Conservation (phyloP, 257 asterid genomes). For the Gentiana straminea region DNA sequence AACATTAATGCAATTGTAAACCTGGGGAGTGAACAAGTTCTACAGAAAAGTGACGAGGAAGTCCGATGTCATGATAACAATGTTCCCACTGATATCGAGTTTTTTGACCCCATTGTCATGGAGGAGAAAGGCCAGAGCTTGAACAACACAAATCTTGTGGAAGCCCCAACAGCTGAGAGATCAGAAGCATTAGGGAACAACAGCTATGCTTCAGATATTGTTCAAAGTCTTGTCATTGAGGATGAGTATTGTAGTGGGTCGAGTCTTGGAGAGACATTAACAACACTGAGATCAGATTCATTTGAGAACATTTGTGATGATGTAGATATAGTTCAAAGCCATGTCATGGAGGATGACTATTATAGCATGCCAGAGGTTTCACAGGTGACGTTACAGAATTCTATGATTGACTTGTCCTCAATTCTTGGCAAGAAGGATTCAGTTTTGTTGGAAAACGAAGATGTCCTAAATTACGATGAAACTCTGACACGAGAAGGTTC, state of each 20-base stretch:
- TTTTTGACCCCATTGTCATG: slow-evolving; percentile 10
- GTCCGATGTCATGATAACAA: slow-evolving; percentile 9
- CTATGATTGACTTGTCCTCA: slow-evolving; percentile 12
- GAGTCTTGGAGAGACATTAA: slow-evolving; percentile 8
- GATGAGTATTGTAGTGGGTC: slow-evolving; percentile 14
- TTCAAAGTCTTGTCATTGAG: slow-evolving; percentile 12
- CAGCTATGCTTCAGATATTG: slow-evolving; percentile 6
- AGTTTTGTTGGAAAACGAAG: slow-evolving; percentile 14
- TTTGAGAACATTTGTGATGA: slow-evolving; percentile 1
- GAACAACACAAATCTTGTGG: slow-evolving; percentile 7
- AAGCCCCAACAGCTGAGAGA: slow-evolving; percentile 9
- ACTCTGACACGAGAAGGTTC: slow-evolving; percentile 1
- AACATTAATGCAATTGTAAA: slow-evolving; percentile 13
- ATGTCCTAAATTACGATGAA: slow-evolving; percentile 8
- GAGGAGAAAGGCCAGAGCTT: slow-evolving; percentile 14
- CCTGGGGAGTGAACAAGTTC: slow-evolving; percentile 10
- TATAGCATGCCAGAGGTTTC: slow-evolving; percentile 5
- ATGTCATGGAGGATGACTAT: slow-evolving; percentile 16
- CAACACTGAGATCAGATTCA: slow-evolving; percentile 7
- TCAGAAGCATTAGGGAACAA: slow-evolving; percentile 4
- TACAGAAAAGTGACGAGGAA: slow-evolving; percentile 17
- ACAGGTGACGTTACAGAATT: slow-evolving; percentile 12
- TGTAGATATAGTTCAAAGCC: slow-evolving; percentile 8
- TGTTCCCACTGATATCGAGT: slow-evolving; percentile 7
- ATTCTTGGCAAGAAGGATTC: slow-evolving; percentile 18